Base-by-base conservation (phyloP, 495 filamentous ascomycete species). In the Neurospora tetrasperma region DNA sequence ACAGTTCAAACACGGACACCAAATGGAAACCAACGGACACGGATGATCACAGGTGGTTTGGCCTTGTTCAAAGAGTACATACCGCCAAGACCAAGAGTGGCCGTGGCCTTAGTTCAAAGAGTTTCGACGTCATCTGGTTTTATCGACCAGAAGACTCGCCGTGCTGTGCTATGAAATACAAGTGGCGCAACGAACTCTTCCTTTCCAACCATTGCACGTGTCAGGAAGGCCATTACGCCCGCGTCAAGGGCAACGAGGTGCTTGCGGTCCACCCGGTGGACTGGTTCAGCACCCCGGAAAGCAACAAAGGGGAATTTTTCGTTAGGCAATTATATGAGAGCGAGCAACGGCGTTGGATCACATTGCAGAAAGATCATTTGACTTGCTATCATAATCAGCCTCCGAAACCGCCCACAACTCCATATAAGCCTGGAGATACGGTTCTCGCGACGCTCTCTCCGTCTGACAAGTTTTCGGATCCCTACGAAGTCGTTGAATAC, bases 201-300 rank as follows among this genome's bases (percentile, higher is more conserved):
- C 80, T 94, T 10, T 92, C 90, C 0, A 88, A 93, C 75, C 88
- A 94, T 73, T 94, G 92, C 79, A 90, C 89, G 16, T 94, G 92
- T 73, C 79, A 80, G 16, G 84, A 82, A 76, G 39, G 83, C 70
- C 16, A 23, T 41, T 39, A 81, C 62, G 48, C 71, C 70, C 79
- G 84, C 41, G 82, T 90, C n/a, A 74, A 84, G 7, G 80, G 80
- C 18, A 75, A 82, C 2, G 85, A 91, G 42, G 81, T 93, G 9
- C 70, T 89, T 14, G 81, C 79, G 9, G 85, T 84, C n/a, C 83
- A 89, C 44, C 70, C 78, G 20, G 84, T 92, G 2, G 83, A 85
- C 38, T 92, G 89, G 82, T 86, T 86, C 68, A 83, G 84, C 5
- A 77, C 68, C 10, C 85, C 87, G 0, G 78, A 81, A 27, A 79